phyloP scores from a whole-genome alignment of 495 filamentous ascomycete genomes.

The Aspergillus incahuasiensis region DNA sequence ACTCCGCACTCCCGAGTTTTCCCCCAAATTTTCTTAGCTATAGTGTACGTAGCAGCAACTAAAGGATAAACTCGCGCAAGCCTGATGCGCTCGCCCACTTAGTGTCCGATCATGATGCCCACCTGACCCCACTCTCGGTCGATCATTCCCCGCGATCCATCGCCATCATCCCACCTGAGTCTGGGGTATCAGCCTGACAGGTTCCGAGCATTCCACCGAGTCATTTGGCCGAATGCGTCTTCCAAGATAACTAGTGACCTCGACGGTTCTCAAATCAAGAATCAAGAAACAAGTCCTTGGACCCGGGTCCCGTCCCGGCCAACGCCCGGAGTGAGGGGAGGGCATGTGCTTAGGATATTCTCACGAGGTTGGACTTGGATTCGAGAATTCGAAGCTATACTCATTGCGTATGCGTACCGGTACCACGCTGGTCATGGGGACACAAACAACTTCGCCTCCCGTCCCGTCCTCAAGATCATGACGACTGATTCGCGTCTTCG shows the following conservation, averaged over 20 bases:
- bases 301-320: neutral
- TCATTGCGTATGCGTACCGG: neutral
- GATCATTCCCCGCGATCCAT: neutral
- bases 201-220: neutral
- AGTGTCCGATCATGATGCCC: constrained; percentile 10
- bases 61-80: constrained; percentile 10
- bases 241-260: neutral
- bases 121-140: neutral
- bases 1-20: neutral
- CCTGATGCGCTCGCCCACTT: constrained; percentile 12
- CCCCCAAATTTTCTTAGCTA: neutral
- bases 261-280: neutral
- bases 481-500: neutral
- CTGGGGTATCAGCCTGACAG: neutral
- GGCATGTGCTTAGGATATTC: neutral
- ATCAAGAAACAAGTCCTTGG: neutral
- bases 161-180: neutral
- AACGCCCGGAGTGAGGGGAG: too few species aligned
- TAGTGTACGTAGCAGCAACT: constrained; percentile 4
- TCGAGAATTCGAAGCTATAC: too few species aligned
- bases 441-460: neutral
- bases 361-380: neutral
- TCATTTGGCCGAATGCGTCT: neutral
- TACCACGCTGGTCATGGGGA: neutral
- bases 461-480: neutral